phyloP scores from a whole-genome alignment of 2,329 filamentous ascomycete genomes.

The Penicillium capsulatum region DNA sequence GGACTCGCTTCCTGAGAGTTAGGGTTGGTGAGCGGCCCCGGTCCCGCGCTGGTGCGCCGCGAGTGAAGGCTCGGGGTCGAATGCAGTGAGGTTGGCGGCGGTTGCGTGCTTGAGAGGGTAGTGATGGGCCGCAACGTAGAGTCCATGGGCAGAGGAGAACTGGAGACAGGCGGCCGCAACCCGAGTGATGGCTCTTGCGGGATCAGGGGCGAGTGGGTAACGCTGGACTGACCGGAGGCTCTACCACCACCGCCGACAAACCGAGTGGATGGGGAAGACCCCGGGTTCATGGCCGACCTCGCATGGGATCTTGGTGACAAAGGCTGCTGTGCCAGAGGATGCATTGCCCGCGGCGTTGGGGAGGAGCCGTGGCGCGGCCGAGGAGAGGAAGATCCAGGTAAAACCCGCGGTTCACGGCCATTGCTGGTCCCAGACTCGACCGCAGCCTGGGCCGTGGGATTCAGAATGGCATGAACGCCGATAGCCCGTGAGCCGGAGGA shows the following conservation, averaged over 20 bases:
- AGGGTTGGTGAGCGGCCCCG: constrained; percentile 25
- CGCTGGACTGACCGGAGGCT: constrained; percentile 30
- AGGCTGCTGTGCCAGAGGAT: constrained; percentile 26
- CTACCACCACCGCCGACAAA: constrained; percentile 28
- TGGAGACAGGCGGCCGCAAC: constrained; percentile 24
- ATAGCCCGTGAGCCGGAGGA: constrained; percentile 32
- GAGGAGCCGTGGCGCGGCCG: constrained; percentile 30
- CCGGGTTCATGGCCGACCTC: constrained; percentile 33
- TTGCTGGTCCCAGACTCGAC: constrained; percentile 10
- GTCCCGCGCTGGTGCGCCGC: constrained; percentile 30
- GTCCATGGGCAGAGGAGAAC: constrained; percentile 27
- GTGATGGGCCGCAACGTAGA: constrained; percentile 20
- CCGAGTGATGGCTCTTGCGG: constrained; percentile 31
- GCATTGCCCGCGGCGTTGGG: constrained; percentile 24
- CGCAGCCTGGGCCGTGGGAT: constrained; percentile 31
- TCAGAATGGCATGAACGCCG: constrained; percentile 42
- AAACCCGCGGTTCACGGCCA: constrained; percentile 23
- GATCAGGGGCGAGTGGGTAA: constrained; percentile 35
- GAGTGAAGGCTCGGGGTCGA: constrained; percentile 34
- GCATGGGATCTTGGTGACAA: constrained; percentile 31
- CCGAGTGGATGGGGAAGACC: constrained; percentile 37
- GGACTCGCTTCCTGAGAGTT: constrained; percentile 37
- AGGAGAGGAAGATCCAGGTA: constrained; percentile 22
- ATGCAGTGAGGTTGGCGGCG: constrained; percentile 25
- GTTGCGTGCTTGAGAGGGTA: constrained; percentile 16